Evolutionary conservation across 257 asterid genomes (phyloP).

Genomic region (Solanum okadae): DNA sequence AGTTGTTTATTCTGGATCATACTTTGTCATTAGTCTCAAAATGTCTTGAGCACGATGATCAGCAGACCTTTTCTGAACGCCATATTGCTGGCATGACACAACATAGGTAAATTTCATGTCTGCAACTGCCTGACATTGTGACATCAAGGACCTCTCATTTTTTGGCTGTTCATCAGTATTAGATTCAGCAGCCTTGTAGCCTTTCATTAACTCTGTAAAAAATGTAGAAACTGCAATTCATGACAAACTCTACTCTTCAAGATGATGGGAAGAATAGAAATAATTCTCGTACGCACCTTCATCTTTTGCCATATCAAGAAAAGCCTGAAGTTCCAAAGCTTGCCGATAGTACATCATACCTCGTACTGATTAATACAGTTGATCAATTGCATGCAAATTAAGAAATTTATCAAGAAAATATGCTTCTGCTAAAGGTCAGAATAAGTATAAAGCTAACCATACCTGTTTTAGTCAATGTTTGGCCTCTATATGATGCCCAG

Average conservation of each 20-base stretch:
- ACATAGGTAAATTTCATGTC: slow-evolving; percentile 95
- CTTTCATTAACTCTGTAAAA: slow-evolving; percentile 74
- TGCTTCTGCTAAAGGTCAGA: neutral
- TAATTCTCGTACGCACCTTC: slow-evolving; percentile 49
- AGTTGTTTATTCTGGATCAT: slow-evolving; percentile 8
- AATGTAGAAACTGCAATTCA: slow-evolving; percentile 5
- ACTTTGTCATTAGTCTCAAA: slow-evolving; percentile 88
- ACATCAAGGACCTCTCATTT: slow-evolving; percentile 58
- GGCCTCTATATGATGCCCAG: slow-evolving; percentile 98
- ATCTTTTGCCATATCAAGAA: slow-evolving; percentile 94
- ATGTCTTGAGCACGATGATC: slow-evolving; percentile 76
- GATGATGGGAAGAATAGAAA: neutral
- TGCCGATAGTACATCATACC: slow-evolving; percentile 99
- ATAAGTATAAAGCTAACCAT: neutral
- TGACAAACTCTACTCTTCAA: neutral
- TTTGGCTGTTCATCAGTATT: slow-evolving; percentile 53
- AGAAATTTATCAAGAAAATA: neutral
- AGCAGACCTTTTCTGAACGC: slow-evolving; percentile 82
- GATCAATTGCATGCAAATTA: neutral
- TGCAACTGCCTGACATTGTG: slow-evolving; percentile 88
- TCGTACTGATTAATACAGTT: slow-evolving; percentile 41
- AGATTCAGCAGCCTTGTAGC: slow-evolving; percentile 77
- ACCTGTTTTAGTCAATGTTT: slow-evolving; percentile 96
- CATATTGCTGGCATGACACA: slow-evolving; percentile 90
- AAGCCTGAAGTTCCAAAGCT: slow-evolving; percentile 95